These are phyloP conservation scores for Xanthoconium stramineum DNA, from an alignment of 768 basidiomycete species.

Conservation along the genomic window DNA sequence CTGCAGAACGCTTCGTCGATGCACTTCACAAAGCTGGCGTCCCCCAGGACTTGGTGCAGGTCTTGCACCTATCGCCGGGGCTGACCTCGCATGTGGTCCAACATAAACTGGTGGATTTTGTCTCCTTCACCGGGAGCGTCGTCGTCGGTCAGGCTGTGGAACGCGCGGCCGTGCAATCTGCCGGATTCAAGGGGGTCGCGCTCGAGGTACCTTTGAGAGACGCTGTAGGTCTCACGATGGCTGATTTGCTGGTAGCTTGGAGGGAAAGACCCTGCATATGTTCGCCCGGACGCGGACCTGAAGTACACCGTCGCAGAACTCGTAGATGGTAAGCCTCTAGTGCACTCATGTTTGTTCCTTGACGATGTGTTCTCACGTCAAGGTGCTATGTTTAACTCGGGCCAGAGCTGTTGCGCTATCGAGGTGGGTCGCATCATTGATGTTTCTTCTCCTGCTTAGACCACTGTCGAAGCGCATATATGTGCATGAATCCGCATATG, in stretches of 20 bases:
- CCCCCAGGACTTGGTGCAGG: constrained; percentile 69
- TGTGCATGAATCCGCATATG: constrained; percentile 82
- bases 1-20: constrained; percentile 73
- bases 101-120: constrained; percentile 70
- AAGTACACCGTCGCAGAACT: constrained; percentile 81
- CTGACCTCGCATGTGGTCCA: constrained; percentile 60
- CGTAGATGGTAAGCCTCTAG: constrained; percentile 67
- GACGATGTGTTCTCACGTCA: neutral
- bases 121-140: constrained; percentile 91
- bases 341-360: neutral
- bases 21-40: constrained; percentile 77
- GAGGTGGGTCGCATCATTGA: constrained; percentile 52
- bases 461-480: constrained; percentile 71
- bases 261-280: constrained; percentile 97
- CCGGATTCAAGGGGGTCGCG: constrained; percentile 81
- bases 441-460: neutral
- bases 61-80: constrained; percentile 66
- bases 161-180: constrained; percentile 58
- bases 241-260: constrained; percentile 62
- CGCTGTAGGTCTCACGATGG: neutral
- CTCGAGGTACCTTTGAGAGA: constrained; percentile 58
- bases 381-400: constrained; percentile 96
- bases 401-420: constrained; percentile 93
- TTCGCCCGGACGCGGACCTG: constrained; percentile 81
- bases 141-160: constrained; percentile 71